Conservation (phyloP, 2,329 filamentous ascomycete species). For the Colletotrichum sp. region DNA sequence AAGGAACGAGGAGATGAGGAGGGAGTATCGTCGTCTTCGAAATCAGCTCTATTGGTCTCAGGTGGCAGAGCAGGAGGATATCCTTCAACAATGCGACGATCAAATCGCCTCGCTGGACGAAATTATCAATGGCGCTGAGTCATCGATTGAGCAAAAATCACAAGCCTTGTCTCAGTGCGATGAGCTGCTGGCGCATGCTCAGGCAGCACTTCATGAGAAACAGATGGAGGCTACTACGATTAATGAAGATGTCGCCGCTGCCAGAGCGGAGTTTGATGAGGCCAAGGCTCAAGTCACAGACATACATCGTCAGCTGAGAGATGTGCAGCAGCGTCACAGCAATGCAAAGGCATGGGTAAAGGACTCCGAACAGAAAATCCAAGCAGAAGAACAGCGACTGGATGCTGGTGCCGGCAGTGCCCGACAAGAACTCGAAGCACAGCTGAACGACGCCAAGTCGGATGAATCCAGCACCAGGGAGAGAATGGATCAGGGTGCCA, state of each 20-base stretch:
- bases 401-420: slow-evolving; percentile 73
- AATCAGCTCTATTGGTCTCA: slow-evolving; percentile 86
- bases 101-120: slow-evolving; percentile 34
- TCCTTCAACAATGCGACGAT: slow-evolving; percentile 40
- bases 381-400: slow-evolving; percentile 65
- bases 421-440: slow-evolving; percentile 51
- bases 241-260: not conserved
- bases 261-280: slow-evolving; percentile 48
- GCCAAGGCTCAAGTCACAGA: slow-evolving; percentile 60
- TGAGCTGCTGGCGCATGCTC: slow-evolving; percentile 3
- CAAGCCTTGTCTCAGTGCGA: slow-evolving; percentile 33
- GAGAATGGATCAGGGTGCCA: not conserved
- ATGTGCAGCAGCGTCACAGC: slow-evolving; percentile 65
- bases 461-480: slow-evolving; percentile 22
- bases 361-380: slow-evolving; percentile 52
- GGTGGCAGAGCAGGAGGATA: slow-evolving; percentile 76
- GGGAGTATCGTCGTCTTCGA: slow-evolving; percentile 62
- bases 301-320: slow-evolving; percentile 64
- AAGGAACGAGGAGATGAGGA: slow-evolving; percentile 51
- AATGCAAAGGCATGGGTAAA: slow-evolving; percentile 52
- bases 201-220: not conserved
- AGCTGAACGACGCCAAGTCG: slow-evolving; percentile 25
- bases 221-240: not conserved
- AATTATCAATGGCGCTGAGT: slow-evolving; percentile 40
- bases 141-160: slow-evolving; percentile 49